A percentile compares a stretch with the other conserved stretches of the same genome.
Conservation (phyloP, 1,139 yeast species). For the Geotrichum cucujoidarum region DNA sequence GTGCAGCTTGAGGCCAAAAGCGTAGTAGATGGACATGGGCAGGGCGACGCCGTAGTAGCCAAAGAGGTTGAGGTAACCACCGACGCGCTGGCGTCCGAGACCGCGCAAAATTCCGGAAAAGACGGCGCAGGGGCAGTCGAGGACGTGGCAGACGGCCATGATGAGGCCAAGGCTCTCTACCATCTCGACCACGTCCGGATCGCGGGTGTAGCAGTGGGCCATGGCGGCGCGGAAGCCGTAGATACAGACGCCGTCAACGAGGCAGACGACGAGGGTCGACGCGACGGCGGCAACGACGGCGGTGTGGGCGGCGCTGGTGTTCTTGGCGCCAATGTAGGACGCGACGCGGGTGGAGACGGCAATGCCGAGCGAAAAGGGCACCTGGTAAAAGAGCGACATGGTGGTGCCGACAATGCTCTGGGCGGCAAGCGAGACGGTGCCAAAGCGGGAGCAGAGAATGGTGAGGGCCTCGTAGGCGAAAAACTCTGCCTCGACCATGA, state of each 20-base stretch:
- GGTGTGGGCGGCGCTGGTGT: slow-evolving; percentile 53
- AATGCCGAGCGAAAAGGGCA: slow-evolving; percentile 82
- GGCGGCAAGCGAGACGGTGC: slow-evolving; percentile 76
- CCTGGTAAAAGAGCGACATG: slow-evolving; percentile 73
- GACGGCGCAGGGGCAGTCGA: slow-evolving; percentile 76
- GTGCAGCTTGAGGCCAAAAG: slow-evolving; percentile 50
- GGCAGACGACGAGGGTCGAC: slow-evolving; percentile 53
- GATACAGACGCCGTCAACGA: slow-evolving; percentile 49
- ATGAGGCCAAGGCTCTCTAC: slow-evolving; percentile 59
- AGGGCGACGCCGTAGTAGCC: slow-evolving; percentile 66
- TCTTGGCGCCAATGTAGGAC: slow-evolving; percentile 74
- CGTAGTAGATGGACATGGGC: slow-evolving; percentile 64
- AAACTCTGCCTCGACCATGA: slow-evolving; percentile 84
- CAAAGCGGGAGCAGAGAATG: slow-evolving; percentile 64
- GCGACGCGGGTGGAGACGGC: slow-evolving; percentile 85
- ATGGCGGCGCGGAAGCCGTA: slow-evolving; percentile 48
- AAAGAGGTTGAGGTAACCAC: slow-evolving; percentile 68
- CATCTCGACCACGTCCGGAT: slow-evolving; percentile 50
- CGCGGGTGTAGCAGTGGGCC: slow-evolving; percentile 64
- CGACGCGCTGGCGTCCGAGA: slow-evolving; percentile 76
- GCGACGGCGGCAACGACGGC: slow-evolving; percentile 60
- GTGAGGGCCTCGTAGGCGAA: slow-evolving; percentile 78
- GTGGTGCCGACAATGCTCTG: slow-evolving; percentile 80
- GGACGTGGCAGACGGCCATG: slow-evolving; percentile 65
- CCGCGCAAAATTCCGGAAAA: slow-evolving; percentile 82